Base-by-base conservation (phyloP, 768 basidiomycete genomes). In the Hemileccinum rubropunctum region DNA sequence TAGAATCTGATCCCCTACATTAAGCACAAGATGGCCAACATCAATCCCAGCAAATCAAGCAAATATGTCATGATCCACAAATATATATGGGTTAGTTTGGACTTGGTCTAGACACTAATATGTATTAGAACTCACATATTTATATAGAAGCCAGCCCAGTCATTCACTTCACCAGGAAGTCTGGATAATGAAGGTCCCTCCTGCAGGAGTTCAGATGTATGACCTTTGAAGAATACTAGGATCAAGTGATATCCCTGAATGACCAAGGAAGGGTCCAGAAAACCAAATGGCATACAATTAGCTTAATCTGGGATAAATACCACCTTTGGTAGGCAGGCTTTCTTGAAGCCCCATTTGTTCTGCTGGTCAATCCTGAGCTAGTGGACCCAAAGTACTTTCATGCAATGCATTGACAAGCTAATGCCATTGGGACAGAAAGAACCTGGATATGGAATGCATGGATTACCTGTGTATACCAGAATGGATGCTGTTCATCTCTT, bases 371-470 rank as follows among this genome's bases (percentile, higher is more conserved):
- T 28, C 3, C 59, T 53, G 2, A 63, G 37, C 66, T 61, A 63
- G 2, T 47, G 44, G 10, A 67, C 58, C 59, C 59, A 68, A 2
- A 68, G 37, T 13, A 66, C 45, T 6, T 60, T 57, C 39, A 65
- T 49, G 2, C 1, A 23, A 12, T 36, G 32, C 17, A 10, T 27
- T 1, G 20, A 11, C 2, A 0, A 13, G 6, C n/a, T 35, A 4
- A 23, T 6, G 0, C n/a, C 48, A 5, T 33, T 13, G 0, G 8
- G 34, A n/a, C 3, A 14, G 6, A 45, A 33, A 1, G 21, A 2
- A 57, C 35, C 14, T 11, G 7, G 15, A 56, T 28, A n/a, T 60
- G 57, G 21, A 52, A 63, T 3, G 58, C 51, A 3, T 36, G 20
- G 13, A 63, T 38, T 1, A 61, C 56, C 3, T 21, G 32, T 2